A percentile compares a stretch with the other conserved stretches of the same genome.
phyloP scores from a whole-genome alignment of 306 rosid genomes.

The Neltuma alba region DNA sequence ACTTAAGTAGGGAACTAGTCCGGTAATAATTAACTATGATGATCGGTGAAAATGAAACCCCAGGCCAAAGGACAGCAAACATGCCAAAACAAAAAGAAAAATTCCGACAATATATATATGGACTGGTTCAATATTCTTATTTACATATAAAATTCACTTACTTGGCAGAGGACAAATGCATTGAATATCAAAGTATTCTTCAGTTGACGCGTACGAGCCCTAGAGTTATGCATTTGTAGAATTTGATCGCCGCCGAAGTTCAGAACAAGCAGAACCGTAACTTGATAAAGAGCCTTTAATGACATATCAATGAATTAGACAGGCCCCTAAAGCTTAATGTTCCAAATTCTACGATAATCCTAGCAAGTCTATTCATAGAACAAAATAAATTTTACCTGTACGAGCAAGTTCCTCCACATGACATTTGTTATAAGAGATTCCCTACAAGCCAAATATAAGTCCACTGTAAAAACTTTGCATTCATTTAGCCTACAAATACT shows the following conservation, averaged over 20 bases:
- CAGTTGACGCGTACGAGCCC: conserved; percentile 43
- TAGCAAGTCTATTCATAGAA: conserved; percentile 16
- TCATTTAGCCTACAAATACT: conserved; percentile 2
- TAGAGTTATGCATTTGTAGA: conserved; percentile 43
- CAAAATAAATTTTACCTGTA: conserved; percentile 65
- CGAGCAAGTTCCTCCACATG: conserved; percentile 93
- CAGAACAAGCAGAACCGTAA: conserved; percentile 73
- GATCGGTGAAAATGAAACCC: neutral
- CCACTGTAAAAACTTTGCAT: conserved; percentile 33
- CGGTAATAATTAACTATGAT: neutral
- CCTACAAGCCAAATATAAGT: conserved; percentile 56
- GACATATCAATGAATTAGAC: conserved; percentile 31
- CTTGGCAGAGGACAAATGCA: conserved; percentile 93
- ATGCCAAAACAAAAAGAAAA: neutral
- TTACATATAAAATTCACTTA: conserved; percentile 41
- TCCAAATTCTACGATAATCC: conserved; percentile 9
- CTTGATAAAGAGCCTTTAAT: conserved; percentile 82
- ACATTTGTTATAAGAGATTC: conserved; percentile 95
- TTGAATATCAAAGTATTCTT: conserved; percentile 90
- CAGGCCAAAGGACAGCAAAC: neutral
- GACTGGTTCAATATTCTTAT: conserved; percentile 18
- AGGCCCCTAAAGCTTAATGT: conserved; percentile 9
- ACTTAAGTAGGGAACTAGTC: conserved; percentile 2
- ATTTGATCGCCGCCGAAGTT: conserved; percentile 65
- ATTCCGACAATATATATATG: neutral